phyloP scores from a whole-genome alignment of 176 grass and related monocot genomes.

The Carex kokanica region DNA sequence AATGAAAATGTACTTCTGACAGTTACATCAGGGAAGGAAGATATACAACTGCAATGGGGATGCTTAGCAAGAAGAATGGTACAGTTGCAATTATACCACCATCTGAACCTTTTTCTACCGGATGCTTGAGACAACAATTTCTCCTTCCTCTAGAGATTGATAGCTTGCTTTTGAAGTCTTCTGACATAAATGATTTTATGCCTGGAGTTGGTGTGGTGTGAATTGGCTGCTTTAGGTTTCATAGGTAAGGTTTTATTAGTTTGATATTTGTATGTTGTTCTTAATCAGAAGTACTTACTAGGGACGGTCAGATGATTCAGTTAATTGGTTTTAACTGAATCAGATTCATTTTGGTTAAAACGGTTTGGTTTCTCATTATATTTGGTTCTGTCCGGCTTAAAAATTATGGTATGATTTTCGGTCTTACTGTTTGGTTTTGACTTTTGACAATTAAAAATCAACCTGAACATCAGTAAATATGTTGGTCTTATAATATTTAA shows the following conservation, averaged over 20 bases:
- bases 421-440: background rate
- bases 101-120: conserved; percentile 64
- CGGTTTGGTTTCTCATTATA: background rate
- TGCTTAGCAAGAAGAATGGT: conserved; percentile 77
- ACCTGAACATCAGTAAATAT: background rate
- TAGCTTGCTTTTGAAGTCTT: conserved; percentile 58
- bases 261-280: background rate
- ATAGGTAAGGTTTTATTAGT: conserved; percentile 25
- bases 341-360: conserved; percentile 24
- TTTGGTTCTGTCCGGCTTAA: conserved; percentile 9
- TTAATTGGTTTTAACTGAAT: conserved; percentile 24
- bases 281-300: conserved; percentile 26
- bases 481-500: background rate
- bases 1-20: conserved; percentile 13
- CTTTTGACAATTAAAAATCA: background rate
- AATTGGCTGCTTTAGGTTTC: conserved; percentile 20
- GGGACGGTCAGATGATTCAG: background rate
- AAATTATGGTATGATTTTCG: background rate
- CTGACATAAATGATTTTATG: conserved; percentile 43
- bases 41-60: conserved; percentile 63
- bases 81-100: conserved; percentile 55
- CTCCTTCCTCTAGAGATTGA: conserved; percentile 82
- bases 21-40: conserved; percentile 87
- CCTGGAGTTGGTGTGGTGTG: conserved; percentile 41
- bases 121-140: conserved; percentile 50